Conservation (phyloP, 352 stramenopile genomes). For the Globisporangium echinulatum region DNA sequence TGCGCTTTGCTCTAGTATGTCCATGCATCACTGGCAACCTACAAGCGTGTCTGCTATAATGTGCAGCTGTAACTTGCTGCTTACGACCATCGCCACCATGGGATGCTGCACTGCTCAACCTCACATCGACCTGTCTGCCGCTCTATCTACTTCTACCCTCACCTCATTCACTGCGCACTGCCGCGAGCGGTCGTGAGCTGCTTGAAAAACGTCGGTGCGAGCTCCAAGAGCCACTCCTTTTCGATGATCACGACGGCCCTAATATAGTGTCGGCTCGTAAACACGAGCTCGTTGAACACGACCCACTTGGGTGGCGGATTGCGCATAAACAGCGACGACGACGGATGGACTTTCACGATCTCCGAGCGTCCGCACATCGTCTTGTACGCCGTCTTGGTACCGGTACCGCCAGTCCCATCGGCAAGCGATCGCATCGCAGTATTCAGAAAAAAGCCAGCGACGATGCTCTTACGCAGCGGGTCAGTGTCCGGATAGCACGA, state of each 20-base stretch:
- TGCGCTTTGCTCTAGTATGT: too few species aligned
- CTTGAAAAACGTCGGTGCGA: constrained; percentile 80
- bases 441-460: constrained; percentile 86
- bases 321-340: constrained; percentile 84
- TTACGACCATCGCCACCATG: too few species aligned
- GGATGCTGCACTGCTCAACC: too few species aligned
- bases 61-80: too few species aligned
- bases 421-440: constrained; percentile 81
- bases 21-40: too few species aligned
- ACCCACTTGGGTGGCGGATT: constrained; percentile 83
- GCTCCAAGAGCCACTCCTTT: constrained; percentile 84
- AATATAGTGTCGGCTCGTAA: constrained; percentile 90
- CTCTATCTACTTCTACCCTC: too few species aligned
- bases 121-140: too few species aligned
- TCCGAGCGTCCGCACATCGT: constrained; percentile 79
- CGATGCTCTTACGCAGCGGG: constrained; percentile 82
- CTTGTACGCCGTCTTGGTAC: constrained; percentile 81
- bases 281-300: constrained; percentile 88
- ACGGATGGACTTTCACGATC: constrained; percentile 86
- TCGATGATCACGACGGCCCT: constrained; percentile 84
- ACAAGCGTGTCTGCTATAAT: too few species aligned
- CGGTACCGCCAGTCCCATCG: constrained; percentile 31
- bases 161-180: background rate
- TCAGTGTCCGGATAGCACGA: constrained; percentile 77
- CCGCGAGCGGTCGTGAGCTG: constrained; percentile 29